A percentile compares a stretch with the other conserved stretches of the same genome.
Evolutionary conservation across 176 grass and related monocot species (phyloP).

Genomic region (Tillandsia fasciculata): DNA sequence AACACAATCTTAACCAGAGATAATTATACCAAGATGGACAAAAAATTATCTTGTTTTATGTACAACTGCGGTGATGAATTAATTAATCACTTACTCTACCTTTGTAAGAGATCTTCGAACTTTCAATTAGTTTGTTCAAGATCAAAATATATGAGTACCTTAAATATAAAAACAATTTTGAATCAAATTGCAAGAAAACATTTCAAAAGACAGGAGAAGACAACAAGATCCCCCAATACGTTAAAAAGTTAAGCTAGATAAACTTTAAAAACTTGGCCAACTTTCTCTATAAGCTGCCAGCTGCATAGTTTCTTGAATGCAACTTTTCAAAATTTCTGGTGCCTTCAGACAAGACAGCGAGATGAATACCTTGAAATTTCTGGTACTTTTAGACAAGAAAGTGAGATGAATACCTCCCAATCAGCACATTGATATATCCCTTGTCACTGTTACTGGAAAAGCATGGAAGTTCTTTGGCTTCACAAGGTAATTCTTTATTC

Average conservation of each 20-base stretch:
- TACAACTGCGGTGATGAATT: too few species aligned
- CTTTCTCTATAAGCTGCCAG: neutral
- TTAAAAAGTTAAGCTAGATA: neutral
- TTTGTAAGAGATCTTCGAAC: too few species aligned
- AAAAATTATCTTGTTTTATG: too few species aligned
- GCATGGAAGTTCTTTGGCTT: conserved; percentile 43
- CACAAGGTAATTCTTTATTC: conserved; percentile 26
- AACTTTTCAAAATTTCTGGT: neutral
- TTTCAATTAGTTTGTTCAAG: too few species aligned
- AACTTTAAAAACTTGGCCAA: neutral
- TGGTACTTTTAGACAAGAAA: neutral
- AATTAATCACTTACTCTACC: too few species aligned
- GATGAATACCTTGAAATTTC: neutral
- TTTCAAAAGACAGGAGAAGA: neutral
- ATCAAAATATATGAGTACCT: too few species aligned
- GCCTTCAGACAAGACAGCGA: neutral
- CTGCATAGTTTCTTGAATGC: neutral
- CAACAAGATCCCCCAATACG: neutral
- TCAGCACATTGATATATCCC: conserved; percentile 52
- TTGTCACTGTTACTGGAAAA: conserved; percentile 33
- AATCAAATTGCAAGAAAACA: too few species aligned
- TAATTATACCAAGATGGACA: too few species aligned
- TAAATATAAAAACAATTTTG: too few species aligned
- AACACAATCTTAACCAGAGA: too few species aligned
- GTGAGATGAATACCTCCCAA: conserved; percentile 56